A percentile compares a stretch with the other conserved stretches of the same genome.
phyloP scores from a whole-genome alignment of 768 basidiomycete genomes.

The Rubroboletus satanas region DNA sequence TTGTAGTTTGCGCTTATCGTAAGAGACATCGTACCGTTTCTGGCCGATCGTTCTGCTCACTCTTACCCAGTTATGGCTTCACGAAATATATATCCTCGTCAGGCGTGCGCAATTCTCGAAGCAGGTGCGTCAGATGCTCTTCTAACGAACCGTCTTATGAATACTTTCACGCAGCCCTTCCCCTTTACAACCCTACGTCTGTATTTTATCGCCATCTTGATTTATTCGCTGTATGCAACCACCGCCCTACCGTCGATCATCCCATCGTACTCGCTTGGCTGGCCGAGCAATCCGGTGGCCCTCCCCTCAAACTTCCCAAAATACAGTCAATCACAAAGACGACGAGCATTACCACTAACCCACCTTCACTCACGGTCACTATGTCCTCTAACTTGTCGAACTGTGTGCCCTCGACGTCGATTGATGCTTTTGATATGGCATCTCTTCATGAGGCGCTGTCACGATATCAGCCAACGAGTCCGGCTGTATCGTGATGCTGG shows the following conservation, averaged over 20 bases:
- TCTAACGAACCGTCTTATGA: neutral
- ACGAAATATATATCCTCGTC: constrained; percentile 34
- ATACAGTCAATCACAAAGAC: constrained; percentile 7
- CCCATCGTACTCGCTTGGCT: constrained; percentile 41
- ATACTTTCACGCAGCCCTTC: constrained; percentile 37
- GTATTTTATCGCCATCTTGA: constrained; percentile 47
- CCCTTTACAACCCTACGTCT: constrained; percentile 49
- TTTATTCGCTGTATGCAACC: constrained; percentile 41
- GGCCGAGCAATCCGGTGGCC: constrained; percentile 25
- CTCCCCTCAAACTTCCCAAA: constrained; percentile 14
- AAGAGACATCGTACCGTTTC: constrained; percentile 17
- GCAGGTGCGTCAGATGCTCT: constrained; percentile 33
- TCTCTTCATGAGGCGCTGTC: constrained; percentile 27
- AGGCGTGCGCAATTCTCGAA: constrained; percentile 41
- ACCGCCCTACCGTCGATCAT: constrained; percentile 37
- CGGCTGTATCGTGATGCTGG: constrained; percentile 6
- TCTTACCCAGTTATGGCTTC: constrained; percentile 44
- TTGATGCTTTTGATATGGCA: constrained; percentile 22
- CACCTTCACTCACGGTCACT: constrained; percentile 12
- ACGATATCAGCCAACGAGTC: constrained; percentile 21
- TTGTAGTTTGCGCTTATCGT: constrained; percentile 52
- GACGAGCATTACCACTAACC: neutral
- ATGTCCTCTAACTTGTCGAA: constrained; percentile 8
- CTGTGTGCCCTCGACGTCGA: constrained; percentile 2
- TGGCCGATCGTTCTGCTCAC: neutral